These are phyloP conservation scores for Dysphania ambrosioides DNA, from an alignment of 148 eudicot genomes.

Conservation along the genomic window DNA sequence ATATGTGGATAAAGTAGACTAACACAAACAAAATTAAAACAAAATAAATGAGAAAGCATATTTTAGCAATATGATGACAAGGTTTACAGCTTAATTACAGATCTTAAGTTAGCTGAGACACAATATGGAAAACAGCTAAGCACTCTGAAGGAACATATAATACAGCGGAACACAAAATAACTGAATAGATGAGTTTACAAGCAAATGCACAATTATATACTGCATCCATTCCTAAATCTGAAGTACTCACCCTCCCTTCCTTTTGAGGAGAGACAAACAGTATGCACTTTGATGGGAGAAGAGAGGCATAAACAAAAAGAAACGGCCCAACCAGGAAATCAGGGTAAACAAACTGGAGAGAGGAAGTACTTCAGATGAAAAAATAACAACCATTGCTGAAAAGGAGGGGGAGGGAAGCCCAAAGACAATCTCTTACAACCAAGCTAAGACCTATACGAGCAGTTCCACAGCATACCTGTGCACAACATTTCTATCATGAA, in stretches of 20 bases:
- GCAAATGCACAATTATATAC: not conserved
- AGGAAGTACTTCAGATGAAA: too few species aligned
- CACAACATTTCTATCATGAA: constrained; percentile 74
- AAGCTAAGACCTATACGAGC: not conserved
- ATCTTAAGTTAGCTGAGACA: not conserved
- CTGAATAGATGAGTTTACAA: not conserved
- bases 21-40: not conserved
- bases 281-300: too few species aligned
- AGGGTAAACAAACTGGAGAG: too few species aligned
- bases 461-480: constrained; percentile 57
- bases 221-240: too few species aligned
- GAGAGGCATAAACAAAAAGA: too few species aligned
- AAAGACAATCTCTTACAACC: too few species aligned
- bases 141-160: not conserved
- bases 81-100: not conserved
- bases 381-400: not conserved
- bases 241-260: too few species aligned
- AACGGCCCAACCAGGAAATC: too few species aligned
- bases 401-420: not conserved
- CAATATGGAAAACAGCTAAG: not conserved
- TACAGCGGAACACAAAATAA: not conserved
- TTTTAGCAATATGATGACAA: not conserved
- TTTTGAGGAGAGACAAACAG: too few species aligned
- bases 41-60: not conserved
- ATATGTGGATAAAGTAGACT: not conserved